Evolutionary conservation across 176 grass and related monocot species (phyloP), one percentile per base, ranked within the genome.

Genomic region (Saccharum spontaneum): DNA sequence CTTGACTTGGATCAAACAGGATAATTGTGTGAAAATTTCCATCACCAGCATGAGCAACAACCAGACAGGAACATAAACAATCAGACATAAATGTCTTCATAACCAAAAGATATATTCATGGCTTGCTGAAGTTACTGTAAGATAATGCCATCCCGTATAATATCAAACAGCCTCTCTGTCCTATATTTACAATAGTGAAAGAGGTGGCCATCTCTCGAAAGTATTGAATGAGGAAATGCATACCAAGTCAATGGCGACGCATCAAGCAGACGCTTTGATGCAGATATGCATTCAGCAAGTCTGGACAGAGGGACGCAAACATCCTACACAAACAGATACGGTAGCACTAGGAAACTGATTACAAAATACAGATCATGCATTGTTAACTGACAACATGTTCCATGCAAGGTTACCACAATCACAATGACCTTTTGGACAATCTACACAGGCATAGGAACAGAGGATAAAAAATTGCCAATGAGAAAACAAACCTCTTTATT

Each of bases 11-110:
- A 69, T 99, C 97, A 85, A 99, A 99, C 71, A 99, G 79, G 87
- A 99, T 99, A 82, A 94, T 80, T 45, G 97, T 96, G 90, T 99
- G 97, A 84, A 99, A 99, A 67, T 99, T 99, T 77, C 97, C 97
- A 76, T 99, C 97, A 80, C 93, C 97, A 63, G 97, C 97, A 89
- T 99, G 97, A 82, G 91, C 91, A 37, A 99, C 89, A 71, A 99
- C 91, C 90, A 84, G 60, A 72, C 97, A 95, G 87, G 30, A 68
- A 86, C 13, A 59, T 67, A 69, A 70, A 77, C 52, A 82, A 82
- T 44, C 61, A 87, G 68, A 80, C 33, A 38, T 70, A 90, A 80
- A 83, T 40, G 72, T 50, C 22, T 55, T 79, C 79, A 71, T n/a
- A 38, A 26, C 46, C 33, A 82, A 71, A 62, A 78, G 5, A 23